Conservation (phyloP, 192 early-diverging fungal genomes). For the Coemansia sp. region DNA sequence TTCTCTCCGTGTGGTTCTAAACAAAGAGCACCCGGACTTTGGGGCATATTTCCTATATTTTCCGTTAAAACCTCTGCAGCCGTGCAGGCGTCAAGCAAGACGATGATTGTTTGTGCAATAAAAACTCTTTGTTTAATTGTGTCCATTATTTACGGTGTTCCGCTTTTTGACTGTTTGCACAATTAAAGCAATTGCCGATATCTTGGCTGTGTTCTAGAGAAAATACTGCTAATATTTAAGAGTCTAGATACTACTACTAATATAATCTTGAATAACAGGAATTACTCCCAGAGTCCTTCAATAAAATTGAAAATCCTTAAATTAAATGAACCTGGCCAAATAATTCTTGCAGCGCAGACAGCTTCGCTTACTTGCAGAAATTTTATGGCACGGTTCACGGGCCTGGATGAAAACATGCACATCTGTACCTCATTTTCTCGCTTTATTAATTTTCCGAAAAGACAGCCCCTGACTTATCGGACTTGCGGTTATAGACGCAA, state of each 20-base stretch:
- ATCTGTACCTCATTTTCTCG: neutral
- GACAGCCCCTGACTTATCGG: neutral
- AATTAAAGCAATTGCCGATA: neutral
- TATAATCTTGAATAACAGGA: neutral
- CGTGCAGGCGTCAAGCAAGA: neutral
- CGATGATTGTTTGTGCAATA: neutral
- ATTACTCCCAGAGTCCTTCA: neutral
- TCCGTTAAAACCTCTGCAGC: neutral
- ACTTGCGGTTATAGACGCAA: neutral
- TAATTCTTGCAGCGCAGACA: neutral
- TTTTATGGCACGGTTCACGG: neutral
- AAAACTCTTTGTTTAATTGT: neutral
- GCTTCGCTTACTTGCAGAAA: neutral
- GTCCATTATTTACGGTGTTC: neutral
- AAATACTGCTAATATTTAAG: neutral
- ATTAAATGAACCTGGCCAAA: neutral
- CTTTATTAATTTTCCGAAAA: slow-evolving; percentile 3
- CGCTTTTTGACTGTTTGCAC: neutral
- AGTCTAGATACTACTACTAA: neutral
- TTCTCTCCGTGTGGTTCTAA: no score
- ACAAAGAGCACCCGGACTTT: neutral
- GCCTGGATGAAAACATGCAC: neutral
- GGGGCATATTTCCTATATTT: neutral
- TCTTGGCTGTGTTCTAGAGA: neutral
- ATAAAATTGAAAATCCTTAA: neutral